Base-by-base conservation (phyloP, 1,139 yeast species). In the Pneumocystis sp. region DNA sequence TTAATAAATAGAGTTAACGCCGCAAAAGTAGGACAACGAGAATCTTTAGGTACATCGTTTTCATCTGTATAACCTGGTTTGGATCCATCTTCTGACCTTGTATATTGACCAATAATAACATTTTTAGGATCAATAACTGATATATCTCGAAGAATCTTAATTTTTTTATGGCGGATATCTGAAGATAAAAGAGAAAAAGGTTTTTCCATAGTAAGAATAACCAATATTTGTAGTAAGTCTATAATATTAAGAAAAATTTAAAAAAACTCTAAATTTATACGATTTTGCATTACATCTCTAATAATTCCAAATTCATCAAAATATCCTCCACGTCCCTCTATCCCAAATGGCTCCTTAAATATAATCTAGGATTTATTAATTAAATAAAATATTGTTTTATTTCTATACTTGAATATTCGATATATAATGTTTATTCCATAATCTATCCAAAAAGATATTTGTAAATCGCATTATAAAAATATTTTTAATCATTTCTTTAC, bases 261-360 rank as follows among this genome's bases (percentile, higher is more conserved):
- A 2, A 50, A 50, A 50, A 50, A 3, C 10, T 21, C 25, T 12
- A 25, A 50, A 25, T 50, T 50, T 17, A 50, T 50, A 50, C 57
- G 99, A 81, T 93, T 93, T 79, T 93, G 99, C 90, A 95, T 91
- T 65, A 93, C 97, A 74, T 93, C 99, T 77, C 99, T 85, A 70
- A 93, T 89, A 73, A 93, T 93, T 67, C 99, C 99, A 73, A 91
- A 89, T 68, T 82, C 81, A 77, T 95, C 97, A 74, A 95, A 93
- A 79, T 93, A 93, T 57, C 98, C 98, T 70, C 98, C 98, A 74
- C 99, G 85, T 68, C 98, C 98, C 77, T 93, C 97, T 62, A 98
- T 93, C 67, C 98, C 98, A 73, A 95, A 91, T 15, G 93, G 87
- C 78, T 93, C 99, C 79, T 95, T 95, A 80, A 93, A 91, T 31